phyloP scores from a whole-genome alignment of 1,284 basidiomycete genomes.

The Irpex lacteus region DNA sequence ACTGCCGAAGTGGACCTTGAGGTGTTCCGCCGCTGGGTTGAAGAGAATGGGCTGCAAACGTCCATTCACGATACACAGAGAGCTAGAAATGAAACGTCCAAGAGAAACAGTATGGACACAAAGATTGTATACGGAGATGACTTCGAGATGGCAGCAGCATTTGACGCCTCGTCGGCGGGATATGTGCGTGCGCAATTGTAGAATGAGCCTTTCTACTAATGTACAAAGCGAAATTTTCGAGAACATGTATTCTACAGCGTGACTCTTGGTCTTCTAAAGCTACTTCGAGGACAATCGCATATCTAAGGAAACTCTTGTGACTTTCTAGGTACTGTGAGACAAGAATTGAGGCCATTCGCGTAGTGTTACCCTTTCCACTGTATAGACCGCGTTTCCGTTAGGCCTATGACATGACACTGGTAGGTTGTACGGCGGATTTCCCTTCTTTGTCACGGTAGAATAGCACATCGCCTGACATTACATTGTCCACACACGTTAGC shows the following conservation, averaged over 20 bases:
- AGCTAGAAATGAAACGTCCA: conserved; percentile 25
- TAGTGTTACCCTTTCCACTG: no score
- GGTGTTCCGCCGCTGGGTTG: conserved; percentile 56
- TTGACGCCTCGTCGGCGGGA: not conserved
- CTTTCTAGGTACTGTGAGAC: no score
- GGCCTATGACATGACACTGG: not conserved
- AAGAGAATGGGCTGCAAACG: conserved; percentile 44
- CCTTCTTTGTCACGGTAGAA: not conserved
- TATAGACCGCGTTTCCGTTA: no score
- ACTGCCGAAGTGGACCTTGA: conserved; percentile 43
- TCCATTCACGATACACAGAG: conserved; percentile 41
- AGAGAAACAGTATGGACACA: conserved; percentile 35
- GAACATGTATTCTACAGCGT: not conserved
- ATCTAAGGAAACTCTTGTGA: no score
- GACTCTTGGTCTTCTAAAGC: no score
- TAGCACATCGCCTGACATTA: not conserved
- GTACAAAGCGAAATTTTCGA: not conserved
- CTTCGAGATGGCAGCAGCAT: not conserved
- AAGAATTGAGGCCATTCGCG: no score
- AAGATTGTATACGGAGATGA: conserved; percentile 29
- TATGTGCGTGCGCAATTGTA: not conserved
- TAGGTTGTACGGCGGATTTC: not conserved
- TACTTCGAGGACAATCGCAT: no score
- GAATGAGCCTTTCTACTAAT: not conserved
- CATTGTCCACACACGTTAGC: not conserved